These are phyloP conservation scores for Hemerocallis citrina DNA, from an alignment of 106 monocot species.

Conservation along the genomic window DNA sequence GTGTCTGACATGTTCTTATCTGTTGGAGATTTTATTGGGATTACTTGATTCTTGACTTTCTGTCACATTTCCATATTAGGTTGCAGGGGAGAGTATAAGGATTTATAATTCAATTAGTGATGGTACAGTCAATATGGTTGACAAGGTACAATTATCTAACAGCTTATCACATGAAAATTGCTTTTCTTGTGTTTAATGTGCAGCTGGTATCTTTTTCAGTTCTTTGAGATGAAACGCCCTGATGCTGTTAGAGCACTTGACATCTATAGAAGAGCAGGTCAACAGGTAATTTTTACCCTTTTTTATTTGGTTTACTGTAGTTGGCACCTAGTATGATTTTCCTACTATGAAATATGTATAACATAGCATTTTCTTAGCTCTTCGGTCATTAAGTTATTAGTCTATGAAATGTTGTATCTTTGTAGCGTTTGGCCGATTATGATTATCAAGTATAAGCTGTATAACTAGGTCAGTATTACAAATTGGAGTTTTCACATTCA, in stretches of 20 bases:
- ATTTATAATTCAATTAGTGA: conserved; percentile 79
- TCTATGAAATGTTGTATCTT: too few species aligned
- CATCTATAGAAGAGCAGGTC: conserved; percentile 65
- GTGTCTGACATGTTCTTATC: neutral
- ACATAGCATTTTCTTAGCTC: too few species aligned
- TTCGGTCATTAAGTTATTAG: too few species aligned
- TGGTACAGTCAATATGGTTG: conserved; percentile 85
- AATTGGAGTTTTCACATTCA: too few species aligned
- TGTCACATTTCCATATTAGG: conserved; percentile 38
- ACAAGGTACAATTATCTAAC: conserved; percentile 65
- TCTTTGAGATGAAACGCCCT: conserved; percentile 95
- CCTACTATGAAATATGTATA: too few species aligned
- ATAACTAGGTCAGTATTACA: too few species aligned
- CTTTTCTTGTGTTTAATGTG: neutral
- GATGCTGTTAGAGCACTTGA: conserved; percentile 87
- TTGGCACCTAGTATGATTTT: too few species aligned
- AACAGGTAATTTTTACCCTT: conserved; percentile 50
- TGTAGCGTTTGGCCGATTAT: too few species aligned
- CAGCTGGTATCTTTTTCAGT: conserved; percentile 36
- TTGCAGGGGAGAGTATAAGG: conserved; percentile 81
- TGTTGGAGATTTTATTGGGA: neutral
- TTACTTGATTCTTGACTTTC: conserved; percentile 1
- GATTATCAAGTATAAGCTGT: too few species aligned
- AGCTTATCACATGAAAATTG: neutral
- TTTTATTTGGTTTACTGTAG: neutral